Evolutionary conservation across 306 rosid genomes (phyloP), one percentile per base, ranked within the genome.

Genomic region (Quillaja saponaria): DNA sequence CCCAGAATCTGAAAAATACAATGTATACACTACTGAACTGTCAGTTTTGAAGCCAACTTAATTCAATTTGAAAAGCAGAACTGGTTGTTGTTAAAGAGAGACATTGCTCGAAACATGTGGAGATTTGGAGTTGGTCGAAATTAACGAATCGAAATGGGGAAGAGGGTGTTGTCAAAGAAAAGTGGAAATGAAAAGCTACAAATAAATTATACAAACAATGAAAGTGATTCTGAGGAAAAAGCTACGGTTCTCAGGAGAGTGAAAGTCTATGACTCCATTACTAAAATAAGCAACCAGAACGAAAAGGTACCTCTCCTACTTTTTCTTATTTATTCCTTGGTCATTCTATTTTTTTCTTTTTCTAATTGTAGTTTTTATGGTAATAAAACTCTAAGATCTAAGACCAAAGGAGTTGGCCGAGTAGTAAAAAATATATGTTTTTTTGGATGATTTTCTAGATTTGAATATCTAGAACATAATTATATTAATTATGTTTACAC

Each of bases 11-110:
- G 31, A 25, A 25, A 25, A 25, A 25, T 25, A 25, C 13, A 61
- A 46, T 3, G 40, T 63, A 5, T 9, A 13, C 20, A 33, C 10
- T 57, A 16, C 40, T 31, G 51, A 55, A 58, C 12, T 54, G 10
- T 42, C 4, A 60, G 62, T 52, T 65, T 16, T 47, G 61, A 71
- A 51, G 28, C 46, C 66, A 61, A n/a, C n/a, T 25, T 33, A 31
- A 65, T 5, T 17, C 60, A 53, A 11, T 2, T 42, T 12, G 15
- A 42, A 42, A 13, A 42, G 14, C 18, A 18, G 47, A 40, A 56
- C 15, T 56, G 77, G 77, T 63, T 74, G 51, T 50, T 39, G 49
- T 51, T 71, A 75, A 71, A 68, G 67, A 71, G 55, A 41, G 59
- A 13, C 8, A 62, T 69, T 62, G 80, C 19, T 62, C 50, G 16